Conservation (phyloP, 352 stramenopile species). For the Phytopythium sindhum region DNA sequence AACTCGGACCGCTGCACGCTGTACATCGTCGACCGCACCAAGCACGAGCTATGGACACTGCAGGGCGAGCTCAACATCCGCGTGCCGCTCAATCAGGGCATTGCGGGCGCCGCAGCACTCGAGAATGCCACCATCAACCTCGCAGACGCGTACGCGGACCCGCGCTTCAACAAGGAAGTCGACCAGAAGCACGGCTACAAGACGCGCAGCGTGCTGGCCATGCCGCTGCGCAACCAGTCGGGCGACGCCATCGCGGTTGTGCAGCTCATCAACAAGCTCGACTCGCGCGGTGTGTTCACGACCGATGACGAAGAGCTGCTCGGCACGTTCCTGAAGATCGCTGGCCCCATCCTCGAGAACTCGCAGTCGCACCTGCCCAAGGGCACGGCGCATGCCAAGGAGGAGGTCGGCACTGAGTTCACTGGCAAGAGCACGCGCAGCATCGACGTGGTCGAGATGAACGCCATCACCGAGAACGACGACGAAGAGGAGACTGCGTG, state of each 20-base stretch:
- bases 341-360: slow-evolving; percentile 82
- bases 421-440: slow-evolving; percentile 38
- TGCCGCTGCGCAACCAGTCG: slow-evolving; percentile 78
- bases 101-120: slow-evolving; percentile 72
- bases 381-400: slow-evolving; percentile 35
- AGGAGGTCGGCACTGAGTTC: slow-evolving; percentile 55
- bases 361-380: slow-evolving; percentile 76
- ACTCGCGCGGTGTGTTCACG: slow-evolving; percentile 70
- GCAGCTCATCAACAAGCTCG: slow-evolving; percentile 88
- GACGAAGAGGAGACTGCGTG: slow-evolving; percentile 43
- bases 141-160: slow-evolving; percentile 83
- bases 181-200: slow-evolving; percentile 87
- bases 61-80: slow-evolving; percentile 89
- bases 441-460: slow-evolving; percentile 70
- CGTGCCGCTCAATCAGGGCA: slow-evolving; percentile 83
- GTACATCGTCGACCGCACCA: slow-evolving; percentile 89
- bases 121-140: slow-evolving; percentile 79
- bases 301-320: slow-evolving; percentile 87
- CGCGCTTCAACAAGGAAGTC: slow-evolving; percentile 88
- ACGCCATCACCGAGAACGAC: slow-evolving; percentile 78
- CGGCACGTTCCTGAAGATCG: slow-evolving; percentile 85
- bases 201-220: slow-evolving; percentile 84
- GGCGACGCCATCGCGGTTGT: slow-evolving; percentile 83
- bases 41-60: slow-evolving; percentile 89
- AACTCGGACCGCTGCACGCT: slow-evolving; percentile 91